A percentile compares a stretch with the other conserved stretches of the same genome.
phyloP scores from a whole-genome alignment of 768 basidiomycete species.

The Fomitopsis serialis region DNA sequence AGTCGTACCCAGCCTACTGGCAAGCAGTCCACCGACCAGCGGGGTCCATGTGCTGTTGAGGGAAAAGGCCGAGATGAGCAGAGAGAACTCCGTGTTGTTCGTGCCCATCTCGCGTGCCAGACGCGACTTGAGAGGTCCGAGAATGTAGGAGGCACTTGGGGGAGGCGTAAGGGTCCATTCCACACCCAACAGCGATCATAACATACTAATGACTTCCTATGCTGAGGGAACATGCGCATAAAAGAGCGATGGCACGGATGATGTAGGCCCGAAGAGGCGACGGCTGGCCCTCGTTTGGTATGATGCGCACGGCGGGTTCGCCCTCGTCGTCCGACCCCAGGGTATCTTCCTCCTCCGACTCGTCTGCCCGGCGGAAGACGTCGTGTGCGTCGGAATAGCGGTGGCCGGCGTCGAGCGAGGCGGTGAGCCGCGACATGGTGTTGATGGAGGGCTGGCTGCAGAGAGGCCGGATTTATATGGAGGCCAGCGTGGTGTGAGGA shows the following conservation, averaged over 20 bases:
- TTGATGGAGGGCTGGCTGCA: not conserved
- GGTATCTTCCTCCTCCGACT: conserved; percentile 9
- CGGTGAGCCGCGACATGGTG: conserved; percentile 4
- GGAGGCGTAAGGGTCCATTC: conserved; percentile 1
- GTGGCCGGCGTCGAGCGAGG: not conserved
- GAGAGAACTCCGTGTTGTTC: conserved; percentile 71
- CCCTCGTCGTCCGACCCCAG: conserved; percentile 9
- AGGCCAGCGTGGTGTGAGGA: conserved; percentile 2
- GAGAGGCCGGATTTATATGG: not conserved
- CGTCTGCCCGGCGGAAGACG: not conserved
- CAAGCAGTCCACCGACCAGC: conserved; percentile 68
- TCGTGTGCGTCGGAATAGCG: not conserved
- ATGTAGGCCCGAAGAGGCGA: conserved; percentile 32
- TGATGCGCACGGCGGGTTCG: conserved; percentile 7
- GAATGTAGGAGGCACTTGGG: conserved; percentile 60
- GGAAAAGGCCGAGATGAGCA: conserved; percentile 72
- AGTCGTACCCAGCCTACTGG: conserved; percentile 68
- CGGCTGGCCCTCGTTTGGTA: not conserved
- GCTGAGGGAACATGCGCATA: conserved; percentile 70
- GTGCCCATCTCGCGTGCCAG: conserved; percentile 66
- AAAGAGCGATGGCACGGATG: conserved; percentile 54
- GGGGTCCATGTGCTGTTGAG: conserved; percentile 78
- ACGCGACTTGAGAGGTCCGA: conserved; percentile 74
- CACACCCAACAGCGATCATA: not conserved
- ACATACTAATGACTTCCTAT: conserved; percentile 75